Base-by-base conservation (phyloP, 2,329 filamentous ascomycete genomes). In the Chaetomiaceae sp. region DNA sequence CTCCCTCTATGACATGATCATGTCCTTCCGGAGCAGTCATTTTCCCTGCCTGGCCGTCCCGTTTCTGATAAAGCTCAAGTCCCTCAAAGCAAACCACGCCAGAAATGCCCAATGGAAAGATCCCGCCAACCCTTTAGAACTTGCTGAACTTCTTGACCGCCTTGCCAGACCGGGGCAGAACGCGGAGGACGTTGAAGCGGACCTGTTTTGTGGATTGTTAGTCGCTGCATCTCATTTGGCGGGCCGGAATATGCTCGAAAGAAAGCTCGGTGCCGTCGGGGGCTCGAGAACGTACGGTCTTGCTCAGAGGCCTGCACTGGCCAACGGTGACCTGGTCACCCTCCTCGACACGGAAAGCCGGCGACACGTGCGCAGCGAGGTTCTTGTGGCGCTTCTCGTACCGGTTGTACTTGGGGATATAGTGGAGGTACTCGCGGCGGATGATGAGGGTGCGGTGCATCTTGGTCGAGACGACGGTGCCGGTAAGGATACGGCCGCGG, bases 361-460 rank as follows among this genome's bases (percentile, higher is more conserved):
- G 93, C 62, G 91, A 96, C 70, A 97, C 92, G 85, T 99, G 93
- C 65, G 92, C 93, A 70, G 93, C 89, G 63, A 99, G 83, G 86
- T 99, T 99, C 87, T 96, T 96, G 89, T 99, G 93, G 76, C 93
- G 85, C 87, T 96, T 97, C 89, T 99, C 95, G 78, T 99, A 99
- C 86, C 93, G 89, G 74, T 88, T 83, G 86, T 99, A 99, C 83
- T 99, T 99, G 77, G 91, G 91, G 73, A 99, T 87, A 81, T 89
- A 99, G 83, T 99, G 93, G 60, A 99, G 89, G 84, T 99, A 99
- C 84, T 99, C 93, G 78, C 93, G 87, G 76, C 93, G 93, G 83
- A 99, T 95, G 79, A 99, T 87, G 74, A 97, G 80, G 69, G 93
- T 99, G 79, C 93, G 89, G 88, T 99, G 93, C 93, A 99, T 99